These are phyloP conservation scores for Pyracantha coccinea DNA, from an alignment of 331 rosid genomes.

Conservation along the genomic window DNA sequence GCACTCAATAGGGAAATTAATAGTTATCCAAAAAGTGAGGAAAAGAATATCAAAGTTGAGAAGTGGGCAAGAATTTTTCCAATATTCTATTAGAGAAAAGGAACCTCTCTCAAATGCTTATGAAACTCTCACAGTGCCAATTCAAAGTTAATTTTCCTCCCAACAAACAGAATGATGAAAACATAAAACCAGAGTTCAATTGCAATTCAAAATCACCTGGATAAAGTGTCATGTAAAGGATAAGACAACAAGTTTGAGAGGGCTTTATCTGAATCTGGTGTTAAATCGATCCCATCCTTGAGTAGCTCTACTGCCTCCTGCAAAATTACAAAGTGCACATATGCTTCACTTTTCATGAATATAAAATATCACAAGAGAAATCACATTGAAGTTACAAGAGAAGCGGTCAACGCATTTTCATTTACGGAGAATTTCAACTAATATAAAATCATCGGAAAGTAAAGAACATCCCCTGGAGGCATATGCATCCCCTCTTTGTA, in stretches of 20 bases:
- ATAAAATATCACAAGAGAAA: conserved; percentile 3
- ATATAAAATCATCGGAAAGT: not conserved
- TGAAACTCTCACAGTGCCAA: not conserved
- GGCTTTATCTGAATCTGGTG: conserved; percentile 68
- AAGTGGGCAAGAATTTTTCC: not conserved
- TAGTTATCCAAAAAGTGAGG: not conserved
- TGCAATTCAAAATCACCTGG: conserved; percentile 36
- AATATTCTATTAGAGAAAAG: not conserved
- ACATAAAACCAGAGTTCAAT: conserved; percentile 3
- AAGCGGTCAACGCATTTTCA: not conserved
- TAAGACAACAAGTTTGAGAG: conserved; percentile 76
- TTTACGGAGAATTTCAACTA: not conserved
- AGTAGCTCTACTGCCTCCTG: conserved; percentile 79
- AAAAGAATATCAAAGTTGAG: not conserved
- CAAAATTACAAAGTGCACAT: conserved; percentile 5
- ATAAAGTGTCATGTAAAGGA: conserved; percentile 63
- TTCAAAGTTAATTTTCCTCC: not conserved
- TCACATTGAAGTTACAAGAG: not conserved
- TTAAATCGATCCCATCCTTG: conserved; percentile 82
- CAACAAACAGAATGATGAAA: not conserved
- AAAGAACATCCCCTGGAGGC: not conserved
- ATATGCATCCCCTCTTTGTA: not conserved
- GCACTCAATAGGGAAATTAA: not conserved
- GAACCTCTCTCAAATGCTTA: not conserved
- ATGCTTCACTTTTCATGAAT: conserved; percentile 4